Evolutionary conservation across 2,329 filamentous ascomycete species (phyloP).

Genomic region (Xenosphaeropsis pyriputrescens): DNA sequence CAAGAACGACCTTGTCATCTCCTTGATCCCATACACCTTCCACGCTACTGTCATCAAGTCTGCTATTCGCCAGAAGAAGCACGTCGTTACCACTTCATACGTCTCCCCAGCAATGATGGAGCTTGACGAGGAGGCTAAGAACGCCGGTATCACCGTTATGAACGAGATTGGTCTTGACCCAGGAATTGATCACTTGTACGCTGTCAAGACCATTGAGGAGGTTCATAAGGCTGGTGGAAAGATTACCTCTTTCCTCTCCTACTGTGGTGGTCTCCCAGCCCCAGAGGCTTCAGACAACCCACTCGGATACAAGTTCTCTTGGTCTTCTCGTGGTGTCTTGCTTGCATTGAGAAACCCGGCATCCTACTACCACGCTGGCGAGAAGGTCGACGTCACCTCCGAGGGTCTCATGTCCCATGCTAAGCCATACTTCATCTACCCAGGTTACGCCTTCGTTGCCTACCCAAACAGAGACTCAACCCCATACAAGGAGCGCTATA

Average conservation of each 20-base stretch:
- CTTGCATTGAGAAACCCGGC: conserved; percentile 79
- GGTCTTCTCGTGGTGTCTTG: conserved; percentile 66
- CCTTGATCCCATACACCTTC: conserved; percentile 82
- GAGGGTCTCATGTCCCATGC: conserved; percentile 72
- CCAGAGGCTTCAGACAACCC: conserved; percentile 73
- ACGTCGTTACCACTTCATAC: conserved; percentile 92
- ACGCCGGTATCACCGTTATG: conserved; percentile 90
- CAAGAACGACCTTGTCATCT: conserved; percentile 67
- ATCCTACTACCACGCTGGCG: conserved; percentile 67
- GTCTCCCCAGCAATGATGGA: conserved; percentile 87
- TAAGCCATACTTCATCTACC: conserved; percentile 85
- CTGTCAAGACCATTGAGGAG: conserved; percentile 74
- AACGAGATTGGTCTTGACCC: conserved; percentile 83
- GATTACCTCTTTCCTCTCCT: conserved; percentile 67
- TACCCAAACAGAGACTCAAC: conserved; percentile 92
- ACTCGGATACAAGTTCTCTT: conserved; percentile 82
- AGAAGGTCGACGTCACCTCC: conserved; percentile 50
- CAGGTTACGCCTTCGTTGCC: conserved; percentile 76
- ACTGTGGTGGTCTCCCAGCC: conserved; percentile 67
- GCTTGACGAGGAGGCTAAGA: conserved; percentile 70
- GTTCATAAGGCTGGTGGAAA: conserved; percentile 83
- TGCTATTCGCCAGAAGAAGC: conserved; percentile 84
- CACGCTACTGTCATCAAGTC: conserved; percentile 84
- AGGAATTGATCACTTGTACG: conserved; percentile 59
- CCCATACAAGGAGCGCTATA: conserved; percentile 74